Base-by-base conservation (phyloP, 164 flowering plant species). In the Vitis rotundifolia region DNA sequence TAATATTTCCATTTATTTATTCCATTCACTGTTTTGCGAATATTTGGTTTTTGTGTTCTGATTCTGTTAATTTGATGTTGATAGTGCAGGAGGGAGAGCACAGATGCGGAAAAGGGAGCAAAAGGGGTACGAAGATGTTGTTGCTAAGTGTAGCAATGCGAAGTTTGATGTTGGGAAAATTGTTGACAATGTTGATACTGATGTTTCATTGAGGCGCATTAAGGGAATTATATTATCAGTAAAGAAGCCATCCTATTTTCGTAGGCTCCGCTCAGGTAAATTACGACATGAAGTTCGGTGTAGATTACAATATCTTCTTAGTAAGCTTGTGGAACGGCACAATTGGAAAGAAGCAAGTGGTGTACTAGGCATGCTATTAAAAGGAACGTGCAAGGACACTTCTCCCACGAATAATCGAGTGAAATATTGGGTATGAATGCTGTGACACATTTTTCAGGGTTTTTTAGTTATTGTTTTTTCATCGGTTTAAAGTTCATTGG, bases 331-430 rank as follows among this genome's bases (percentile, higher is more conserved):
- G 68, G 73, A 77, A 55, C 81, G 67, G 22, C 87, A 83, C 57
- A 85, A 84, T 53, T 89, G 95, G 93, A 75, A 56, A 9, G 89
- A 89, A 64, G 92, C 91, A 9, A 76, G 86, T 50, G 95, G 91
- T 3, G 87, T 86, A 0, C 63, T 89, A 66, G 86, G 89, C 61
- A 67, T 77, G 59, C 63, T 86, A 18, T 60, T 90, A 74, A 77
- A 82, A 68, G 92, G 77, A 16, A 89, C 92, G 0, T 37, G 66
- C 47, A 71, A 58, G 13, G 90, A 85, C 44, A 69, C 8, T 0
- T 84, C 78, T 18, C 74, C 79, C 6, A 10, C 16, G 19, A 44
- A 61, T 26, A 87, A 85, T 66, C 77, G 84, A 8, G 55, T 71
- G 9, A 92, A 92, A 73, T 92, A 79, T 62, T 71, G 63, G 86